A percentile compares a stretch with the other conserved stretches of the same genome.
Evolutionary conservation across 108 stramenopile genomes (phyloP).

Genomic region (Ochromonas danica): DNA sequence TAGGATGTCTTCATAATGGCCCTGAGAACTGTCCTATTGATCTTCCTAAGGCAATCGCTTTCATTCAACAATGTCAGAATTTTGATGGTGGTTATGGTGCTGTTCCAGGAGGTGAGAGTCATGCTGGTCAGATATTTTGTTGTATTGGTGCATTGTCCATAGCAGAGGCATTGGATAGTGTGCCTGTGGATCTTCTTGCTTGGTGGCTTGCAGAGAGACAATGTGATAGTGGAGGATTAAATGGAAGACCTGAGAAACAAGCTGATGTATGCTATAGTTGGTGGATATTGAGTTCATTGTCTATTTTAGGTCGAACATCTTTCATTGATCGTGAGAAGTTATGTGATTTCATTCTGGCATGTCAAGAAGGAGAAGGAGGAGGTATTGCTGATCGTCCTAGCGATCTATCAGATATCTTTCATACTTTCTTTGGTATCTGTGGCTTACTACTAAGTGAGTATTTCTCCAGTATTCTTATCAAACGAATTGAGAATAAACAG

Average conservation of each 20-base stretch:
- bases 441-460: constrained; percentile 81
- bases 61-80: constrained; percentile 89
- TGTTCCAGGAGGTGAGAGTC: constrained; percentile 88
- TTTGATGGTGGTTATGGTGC: constrained; percentile 97
- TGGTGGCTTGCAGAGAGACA: constrained; percentile 99
- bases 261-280: constrained; percentile 99
- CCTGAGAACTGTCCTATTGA: too few relatives aligned
- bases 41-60: not conserved
- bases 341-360: constrained; percentile 80
- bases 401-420: constrained; percentile 93
- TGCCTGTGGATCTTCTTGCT: constrained; percentile 73
- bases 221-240: constrained; percentile 89
- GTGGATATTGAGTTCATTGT: constrained; percentile 90
- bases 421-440: constrained; percentile 94
- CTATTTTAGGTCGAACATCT: constrained; percentile 78
- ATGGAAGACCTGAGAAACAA: constrained; percentile 97
- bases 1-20: constrained; percentile 61
- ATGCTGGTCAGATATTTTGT: constrained; percentile 95
- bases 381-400: constrained; percentile 95
- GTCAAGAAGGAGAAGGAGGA: constrained; percentile 95
- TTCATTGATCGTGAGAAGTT: constrained; percentile 80
- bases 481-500: too few relatives aligned
- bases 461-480: too few relatives aligned
- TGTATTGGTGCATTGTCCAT: constrained; percentile 94
- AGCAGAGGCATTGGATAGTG: constrained; percentile 68